A percentile compares a stretch with the other conserved stretches of the same genome.
These are phyloP conservation scores for Canariomyces notabilis DNA, from an alignment of 2,329 filamentous ascomycete species.

Conservation along the genomic window DNA sequence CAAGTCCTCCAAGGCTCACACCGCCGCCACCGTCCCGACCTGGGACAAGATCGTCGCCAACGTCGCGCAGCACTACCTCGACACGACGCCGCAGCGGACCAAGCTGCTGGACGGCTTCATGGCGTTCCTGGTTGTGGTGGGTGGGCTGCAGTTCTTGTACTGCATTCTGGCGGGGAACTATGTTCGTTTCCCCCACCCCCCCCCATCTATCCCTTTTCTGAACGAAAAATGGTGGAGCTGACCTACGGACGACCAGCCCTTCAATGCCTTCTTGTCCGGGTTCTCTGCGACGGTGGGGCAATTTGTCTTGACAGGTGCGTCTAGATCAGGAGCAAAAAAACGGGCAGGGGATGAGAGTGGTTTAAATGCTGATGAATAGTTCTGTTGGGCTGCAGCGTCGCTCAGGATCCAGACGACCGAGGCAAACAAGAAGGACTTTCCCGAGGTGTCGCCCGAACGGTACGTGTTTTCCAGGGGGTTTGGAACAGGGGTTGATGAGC, in stretches of 20 bases:
- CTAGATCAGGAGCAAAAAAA: not conserved
- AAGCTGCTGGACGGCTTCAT: slow-evolving; percentile 92
- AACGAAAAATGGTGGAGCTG: not conserved
- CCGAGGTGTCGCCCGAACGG: slow-evolving; percentile 74
- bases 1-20: slow-evolving; percentile 1
- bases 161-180: slow-evolving; percentile 91
- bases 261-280: slow-evolving; percentile 96
- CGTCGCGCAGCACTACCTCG: slow-evolving; percentile 72
- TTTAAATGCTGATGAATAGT: not conserved
- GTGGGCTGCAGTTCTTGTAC: slow-evolving; percentile 88
- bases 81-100: slow-evolving; percentile 80
- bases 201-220: not conserved
- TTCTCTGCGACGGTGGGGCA: slow-evolving; percentile 94
- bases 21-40: slow-evolving; percentile 25
- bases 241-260: slow-evolving; percentile 59
- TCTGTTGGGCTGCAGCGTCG: slow-evolving; percentile 43
- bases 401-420: slow-evolving; percentile 88
- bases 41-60: slow-evolving; percentile 60
- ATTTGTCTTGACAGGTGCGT: slow-evolving; percentile 86
- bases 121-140: slow-evolving; percentile 77
- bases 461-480: slow-evolving; percentile 33
- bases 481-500: not conserved
- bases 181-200: slow-evolving; percentile 51
- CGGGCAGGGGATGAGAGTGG: too few relatives aligned
- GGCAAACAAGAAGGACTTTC: slow-evolving; percentile 74